A percentile compares a stretch with the other conserved stretches of the same genome.
phyloP scores from a whole-genome alignment of 106 monocot genomes.

The Posidonia australis region DNA sequence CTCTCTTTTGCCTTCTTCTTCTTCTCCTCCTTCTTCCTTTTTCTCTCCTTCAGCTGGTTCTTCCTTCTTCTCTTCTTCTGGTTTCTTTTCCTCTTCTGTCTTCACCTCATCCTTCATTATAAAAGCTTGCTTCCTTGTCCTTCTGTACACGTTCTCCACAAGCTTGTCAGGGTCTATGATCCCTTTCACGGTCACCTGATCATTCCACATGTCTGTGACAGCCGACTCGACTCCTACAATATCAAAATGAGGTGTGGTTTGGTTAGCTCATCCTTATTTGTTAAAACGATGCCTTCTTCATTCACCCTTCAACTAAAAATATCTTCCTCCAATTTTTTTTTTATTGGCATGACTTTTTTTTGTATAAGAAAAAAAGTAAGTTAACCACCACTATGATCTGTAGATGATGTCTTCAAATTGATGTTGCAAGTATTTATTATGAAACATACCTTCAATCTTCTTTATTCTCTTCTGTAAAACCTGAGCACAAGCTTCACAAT shows the following conservation, averaged over 20 bases:
- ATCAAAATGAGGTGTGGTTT: too few relatives aligned
- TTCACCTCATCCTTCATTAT: slow-evolving; percentile 28
- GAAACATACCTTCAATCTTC: slow-evolving; percentile 69
- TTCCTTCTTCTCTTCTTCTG: slow-evolving; percentile 11
- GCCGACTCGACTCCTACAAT: slow-evolving; percentile 76
- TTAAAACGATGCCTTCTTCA: too few relatives aligned
- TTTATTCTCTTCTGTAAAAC: slow-evolving; percentile 51
- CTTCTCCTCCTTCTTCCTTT: slow-evolving; percentile 1
- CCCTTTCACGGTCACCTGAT: slow-evolving; percentile 49
- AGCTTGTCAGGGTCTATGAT: slow-evolving; percentile 46
- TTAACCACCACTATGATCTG: too few relatives aligned
- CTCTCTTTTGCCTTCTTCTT: slow-evolving; percentile 21
- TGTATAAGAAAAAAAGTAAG: too few relatives aligned
- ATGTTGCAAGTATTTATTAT: too few relatives aligned
- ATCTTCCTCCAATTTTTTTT: too few relatives aligned
- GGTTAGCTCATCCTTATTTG: too few relatives aligned
- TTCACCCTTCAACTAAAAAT: too few relatives aligned
- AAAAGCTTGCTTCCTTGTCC: slow-evolving; percentile 44
- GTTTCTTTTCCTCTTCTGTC: slow-evolving; percentile 19
- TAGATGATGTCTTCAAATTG: too few relatives aligned
- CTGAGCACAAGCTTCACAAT: slow-evolving; percentile 66
- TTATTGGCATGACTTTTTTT: too few relatives aligned
- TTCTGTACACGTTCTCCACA: slow-evolving; percentile 43
- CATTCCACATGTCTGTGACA: slow-evolving; percentile 31
- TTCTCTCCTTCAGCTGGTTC: slow-evolving; percentile 16